Evolutionary conservation across 2,329 filamentous ascomycete species (phyloP), one percentile per base, ranked within the genome.

Genomic region (Escovopsis sp.): DNA sequence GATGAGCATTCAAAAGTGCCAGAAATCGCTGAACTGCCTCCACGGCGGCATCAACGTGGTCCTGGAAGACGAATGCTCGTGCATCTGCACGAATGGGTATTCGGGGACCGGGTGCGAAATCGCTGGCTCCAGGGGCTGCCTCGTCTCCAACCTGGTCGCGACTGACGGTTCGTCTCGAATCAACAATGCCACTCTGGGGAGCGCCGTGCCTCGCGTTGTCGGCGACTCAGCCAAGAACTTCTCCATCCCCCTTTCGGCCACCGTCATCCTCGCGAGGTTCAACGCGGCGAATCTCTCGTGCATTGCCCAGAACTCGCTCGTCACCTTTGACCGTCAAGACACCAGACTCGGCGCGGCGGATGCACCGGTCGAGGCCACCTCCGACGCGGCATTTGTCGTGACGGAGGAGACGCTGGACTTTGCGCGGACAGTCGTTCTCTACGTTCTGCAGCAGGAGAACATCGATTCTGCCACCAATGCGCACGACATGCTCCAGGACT

Each of bases 21-120:
- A 74, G 48, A 61, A 66, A 33, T 70, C 71, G 27, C 62, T 81
- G 12, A 70, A 67, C 0, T 95, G 89, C 54, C 64, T 73, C 40
- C 94, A 96, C 48, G 86, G 85, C 9, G 89, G 89, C 25, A 78
- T 79, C 14, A 87, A 79, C 42, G 73, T 89, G 13, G 61, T 86
- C 15, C 74, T 72, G 13, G 67, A 75, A 43, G 72, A 75, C 4
- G 65, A 72, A 15, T 96, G 89, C 62, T 81, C 80, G 11, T 98
- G 89, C 57, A 76, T 95, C 35, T 98, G 89, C 60, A 77, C 81
- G 16, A 87, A 91, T 52, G 86, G 88, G 2, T 96, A 89, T 57
- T 88, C 83, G 0, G 71, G 72, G 12, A 60, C 63, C 16, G 65
- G 71, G 45, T 77, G 74, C 53, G 67, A 65, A 5, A 57, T 60